Evolutionary conservation across 352 stramenopile species (phyloP), one percentile per base, ranked within the genome.

Genomic region (Phytopythium oedochilum): DNA sequence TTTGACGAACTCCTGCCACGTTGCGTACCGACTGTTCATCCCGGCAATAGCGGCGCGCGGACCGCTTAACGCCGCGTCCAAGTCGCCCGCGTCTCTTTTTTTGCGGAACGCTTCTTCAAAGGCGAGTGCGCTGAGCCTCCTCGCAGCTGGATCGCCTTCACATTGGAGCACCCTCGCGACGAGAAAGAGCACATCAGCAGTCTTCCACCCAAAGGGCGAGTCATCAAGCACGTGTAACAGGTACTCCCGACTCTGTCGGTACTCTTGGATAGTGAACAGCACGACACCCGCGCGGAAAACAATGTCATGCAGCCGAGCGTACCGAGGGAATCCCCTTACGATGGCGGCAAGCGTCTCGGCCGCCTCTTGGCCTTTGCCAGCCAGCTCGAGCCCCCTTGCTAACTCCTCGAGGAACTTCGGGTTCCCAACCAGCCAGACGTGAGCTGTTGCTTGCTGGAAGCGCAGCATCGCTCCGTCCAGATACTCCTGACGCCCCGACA

Each of bases 51-150:
- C 60, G 47, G 20, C 48, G 29, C n/a, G 32, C 7, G 32, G 5
- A 2, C 11, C 7, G 10, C 17, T 44, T 9, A 25, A 23, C 18
- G 18, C 2, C 5, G 3, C 17, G 38, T 17, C 5, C 23, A 55
- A 17, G 23, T 63, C 59, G 26, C 53, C 59, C 15, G 61, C 53
- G 20, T 53, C 47, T 43, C 47, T 31, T 20, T 47, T 65, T 18
- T 68, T 83, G 29, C 75, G 77, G 35, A 86, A 88, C 5, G 78
- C 72, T 49, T 89, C 81, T 39, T 91, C 81, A 49, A 83, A 91
- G 10, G 81, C 81, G 26, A 89, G 73, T 0, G 66, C 54, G 31
- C 75, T 86, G 9, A 89, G 61, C 31, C 62, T 61, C 26, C 62
- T 56, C 58, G 57, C 63, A 7, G 59, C 66, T 9, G 59, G 42